Evolutionary conservation across 75 land plant species (phyloP).

Genomic region (Cupressus sempervirens): DNA sequence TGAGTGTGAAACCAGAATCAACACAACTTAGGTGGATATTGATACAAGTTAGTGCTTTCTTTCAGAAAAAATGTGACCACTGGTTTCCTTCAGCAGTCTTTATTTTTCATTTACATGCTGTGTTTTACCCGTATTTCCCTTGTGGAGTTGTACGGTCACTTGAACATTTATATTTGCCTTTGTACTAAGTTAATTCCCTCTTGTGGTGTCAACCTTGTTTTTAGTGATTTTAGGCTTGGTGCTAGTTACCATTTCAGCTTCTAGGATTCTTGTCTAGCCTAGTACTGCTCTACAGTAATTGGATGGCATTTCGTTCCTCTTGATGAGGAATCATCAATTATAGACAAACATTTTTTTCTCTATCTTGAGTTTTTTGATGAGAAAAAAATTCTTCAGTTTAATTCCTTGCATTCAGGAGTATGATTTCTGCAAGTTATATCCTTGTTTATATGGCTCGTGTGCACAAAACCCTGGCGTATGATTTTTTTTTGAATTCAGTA

Average conservation of each 20-base stretch:
- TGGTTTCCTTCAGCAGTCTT: not conserved
- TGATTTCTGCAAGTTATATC: not conserved
- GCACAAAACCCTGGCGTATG: not conserved
- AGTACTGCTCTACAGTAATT: not conserved
- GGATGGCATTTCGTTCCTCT: not conserved
- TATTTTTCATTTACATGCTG: too few relatives aligned
- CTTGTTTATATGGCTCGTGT: not conserved
- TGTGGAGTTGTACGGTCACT: not conserved
- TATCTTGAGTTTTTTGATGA: not conserved
- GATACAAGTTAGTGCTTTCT: not conserved
- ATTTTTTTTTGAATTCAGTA: not conserved
- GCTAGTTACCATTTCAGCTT: not conserved
- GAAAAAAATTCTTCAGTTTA: not conserved
- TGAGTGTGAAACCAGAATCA: too few relatives aligned
- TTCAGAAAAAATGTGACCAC: not conserved
- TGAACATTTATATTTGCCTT: not conserved
- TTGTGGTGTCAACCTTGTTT: not conserved
- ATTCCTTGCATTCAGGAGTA: not conserved
- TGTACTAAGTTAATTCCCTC: not conserved
- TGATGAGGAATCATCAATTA: not conserved
- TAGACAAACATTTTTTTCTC: not conserved
- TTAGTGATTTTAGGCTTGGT: not conserved
- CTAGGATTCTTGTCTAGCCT: not conserved
- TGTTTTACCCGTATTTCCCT: not conserved
- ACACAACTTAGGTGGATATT: not conserved